Base-by-base conservation (phyloP, 2,329 filamentous ascomycete species). In the Emergomyces africanus region DNA sequence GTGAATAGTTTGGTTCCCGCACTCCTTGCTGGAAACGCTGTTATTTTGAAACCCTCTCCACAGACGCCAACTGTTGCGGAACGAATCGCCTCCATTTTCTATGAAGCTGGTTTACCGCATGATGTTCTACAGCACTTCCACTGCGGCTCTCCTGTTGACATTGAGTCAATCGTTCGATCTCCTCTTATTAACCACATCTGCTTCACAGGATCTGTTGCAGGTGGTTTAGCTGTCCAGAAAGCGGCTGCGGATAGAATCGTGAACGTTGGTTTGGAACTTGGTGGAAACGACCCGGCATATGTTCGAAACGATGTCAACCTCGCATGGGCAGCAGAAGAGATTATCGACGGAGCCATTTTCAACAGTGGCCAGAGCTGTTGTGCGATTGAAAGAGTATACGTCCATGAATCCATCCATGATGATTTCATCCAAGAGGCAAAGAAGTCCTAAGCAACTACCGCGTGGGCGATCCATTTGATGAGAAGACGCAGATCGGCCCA, bases 341-440 rank as follows among this genome's bases (percentile, higher is more conserved):
- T 97, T 67, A 90, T 97, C 15, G 92, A 97, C 66, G 92, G 92
- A 23, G 86, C 90, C n/a, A 79, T 97, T 60, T 97, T 97, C 80
- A 97, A 97, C 77, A 96, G 91, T 57, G 92, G 92, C n/a, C 92
- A 97, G 78, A 95, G 90, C 71, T 97, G 92, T 79, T 97, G 92
- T 75, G 88, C 90, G 28, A 80, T 97, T 58, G 92, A 97, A 76
- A 82, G 92, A 39, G 84, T 97, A 23, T 97, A 97, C 68, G 91
- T 97, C 5, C 85, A 94, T 67, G 87, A 88, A 69, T 85, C 83
- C 66, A 83, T 97, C 55, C 85, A 96, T 71, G 90, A 95, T 67
- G 76, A 82, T 14, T 96, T 97, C 67, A 80, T 96, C 57, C 79
- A 83, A 57, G 89, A 87, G 5, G 80, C 89, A 14, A 88, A 94